Evolutionary conservation across 2,329 filamentous ascomycete species (phyloP).

Genomic region (Pseudogymnoascus sp.): DNA sequence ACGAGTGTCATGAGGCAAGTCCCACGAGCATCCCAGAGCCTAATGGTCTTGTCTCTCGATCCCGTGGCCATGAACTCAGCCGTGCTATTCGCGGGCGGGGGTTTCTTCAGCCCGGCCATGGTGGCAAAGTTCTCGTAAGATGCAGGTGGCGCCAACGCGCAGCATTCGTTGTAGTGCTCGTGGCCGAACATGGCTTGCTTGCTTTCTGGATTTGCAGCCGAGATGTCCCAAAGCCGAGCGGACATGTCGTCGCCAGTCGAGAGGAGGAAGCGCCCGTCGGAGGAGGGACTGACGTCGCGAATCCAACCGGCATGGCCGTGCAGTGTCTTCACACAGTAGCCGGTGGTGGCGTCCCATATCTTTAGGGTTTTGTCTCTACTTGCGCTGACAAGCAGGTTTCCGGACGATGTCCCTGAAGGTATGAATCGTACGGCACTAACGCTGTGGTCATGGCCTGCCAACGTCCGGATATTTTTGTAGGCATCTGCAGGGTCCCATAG

Average conservation of each 20-base stretch:
- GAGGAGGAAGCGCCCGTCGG: slow-evolving; percentile 74
- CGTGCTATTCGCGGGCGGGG: slow-evolving; percentile 62
- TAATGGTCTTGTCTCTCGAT: slow-evolving; percentile 82
- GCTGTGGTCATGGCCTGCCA: slow-evolving; percentile 87
- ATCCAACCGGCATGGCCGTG: slow-evolving; percentile 84
- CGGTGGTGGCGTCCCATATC: slow-evolving; percentile 90
- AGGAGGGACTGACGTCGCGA: slow-evolving; percentile 74
- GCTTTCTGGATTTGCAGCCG: slow-evolving; percentile 49
- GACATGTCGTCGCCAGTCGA: slow-evolving; percentile 79
- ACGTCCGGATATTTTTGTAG: slow-evolving; percentile 89
- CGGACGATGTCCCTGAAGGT: slow-evolving; percentile 70
- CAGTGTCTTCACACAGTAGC: slow-evolving; percentile 87
- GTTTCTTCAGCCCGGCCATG: slow-evolving; percentile 74
- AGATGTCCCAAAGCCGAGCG: slow-evolving; percentile 76
- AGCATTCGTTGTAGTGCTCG: slow-evolving; percentile 80
- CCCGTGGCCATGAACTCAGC: slow-evolving; percentile 89
- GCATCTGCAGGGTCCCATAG: slow-evolving; percentile 88
- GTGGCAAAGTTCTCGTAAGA: slow-evolving; percentile 69
- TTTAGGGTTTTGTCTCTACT: slow-evolving; percentile 76
- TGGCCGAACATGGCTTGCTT: slow-evolving; percentile 79
- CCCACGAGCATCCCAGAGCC: slow-evolving; percentile 79
- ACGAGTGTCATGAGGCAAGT: slow-evolving; percentile 74
- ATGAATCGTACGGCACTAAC: slow-evolving; percentile 85
- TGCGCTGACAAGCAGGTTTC: slow-evolving; percentile 78
- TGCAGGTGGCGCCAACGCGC: slow-evolving; percentile 71